Evolutionary conservation across 2,329 filamentous ascomycete genomes (phyloP), one percentile per base, ranked within the genome.

Genomic region (Fusarium secorum): DNA sequence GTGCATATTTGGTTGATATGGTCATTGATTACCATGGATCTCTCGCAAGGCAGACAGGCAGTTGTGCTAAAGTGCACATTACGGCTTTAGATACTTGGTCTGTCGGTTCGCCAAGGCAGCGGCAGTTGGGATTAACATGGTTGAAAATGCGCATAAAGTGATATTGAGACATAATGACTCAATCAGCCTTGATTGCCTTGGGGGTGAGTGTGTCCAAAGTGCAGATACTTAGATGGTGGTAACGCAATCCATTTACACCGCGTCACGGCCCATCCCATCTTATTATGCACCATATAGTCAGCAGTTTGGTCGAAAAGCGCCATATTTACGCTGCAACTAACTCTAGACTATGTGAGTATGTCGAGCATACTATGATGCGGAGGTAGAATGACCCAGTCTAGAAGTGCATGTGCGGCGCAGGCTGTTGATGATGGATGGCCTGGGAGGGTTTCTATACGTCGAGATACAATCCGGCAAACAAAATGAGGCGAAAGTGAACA

Each of bases 401-500:
- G 62, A 57, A 32, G 52, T 63, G 45, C 53, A 53, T 57, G 41
- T 48, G 62, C 58, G 62, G 62, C 62, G 51, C 46, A 68, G 36
- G 26, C 30, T 22, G 20, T 36, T 46, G 68, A 55, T 58, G 68
- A 55, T 55, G 65, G 68, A 26, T 63, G 64, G 42, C 48, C 26
- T 46, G 20, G 13, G 22, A 38, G 45, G n/a, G 24, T 24, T 63
- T 38, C 17, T 14, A 71, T 69, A 71, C 68, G 68, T 49, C 33
- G 33, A 49, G 18, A 58, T 18, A 38, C 7, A 38, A 55, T 60
- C 36, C 52, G 39, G 51, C 41, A 49, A 53, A 51, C 41, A 68
- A 53, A 71, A 60, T 35, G 36, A 62, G 68, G 68, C 68, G 68
- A 64, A 65, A 57, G 51, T 56, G 68, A 55, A 61, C 30, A 39